Base-by-base conservation (phyloP, 768 basidiomycete genomes). In the Tephrocybe rancida region DNA sequence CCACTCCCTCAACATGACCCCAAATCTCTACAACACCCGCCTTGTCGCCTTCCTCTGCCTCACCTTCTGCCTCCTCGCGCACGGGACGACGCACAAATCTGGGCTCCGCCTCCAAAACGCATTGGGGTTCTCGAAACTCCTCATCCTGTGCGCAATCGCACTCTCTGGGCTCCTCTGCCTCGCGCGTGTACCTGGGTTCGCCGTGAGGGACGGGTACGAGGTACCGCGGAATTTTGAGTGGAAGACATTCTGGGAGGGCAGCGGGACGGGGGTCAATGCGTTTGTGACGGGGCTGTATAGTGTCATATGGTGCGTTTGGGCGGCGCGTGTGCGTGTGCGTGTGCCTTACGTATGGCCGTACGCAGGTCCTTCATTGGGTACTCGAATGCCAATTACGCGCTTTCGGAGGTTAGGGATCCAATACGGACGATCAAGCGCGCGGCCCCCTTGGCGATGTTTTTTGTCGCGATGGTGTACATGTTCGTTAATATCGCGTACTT, bases 311-410 rank as follows among this genome's bases (percentile, higher is more conserved):
- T 87, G 48, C 8, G 71, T 50, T 32, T 8, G 11, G 14, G 13
- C 43, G 48, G 5, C 9, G n/a, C 25, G 27, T 3, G 22, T n/a
- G 16, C n/a, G 16, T 18, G 10, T 11, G 37, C n/a, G n/a, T 38
- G n/a, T 32, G 30, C 30, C 30, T 18, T 38, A 38, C 9, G 9
- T 18, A 5, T 38, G 37, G 9, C n/a, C 16, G n/a, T 19, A 1
- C 22, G 0, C n/a, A 88, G 87, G 87, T 84, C 86, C 0, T 88
- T 83, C 62, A 76, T 80, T 43, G 89, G 89, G 0, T 92, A 89
- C 63, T 80, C 83, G 2, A 88, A 86, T 52, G 87, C 87, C 8
- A 89, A 90, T 61, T 89, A 88, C 57, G 85, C 83, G 0, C 71
- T 91, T 4, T 87, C 86, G 3, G 88, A 92, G 62, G 74, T 88